Base-by-base conservation (phyloP, 495 filamentous ascomycete genomes). In the Penicillium alfredii region DNA sequence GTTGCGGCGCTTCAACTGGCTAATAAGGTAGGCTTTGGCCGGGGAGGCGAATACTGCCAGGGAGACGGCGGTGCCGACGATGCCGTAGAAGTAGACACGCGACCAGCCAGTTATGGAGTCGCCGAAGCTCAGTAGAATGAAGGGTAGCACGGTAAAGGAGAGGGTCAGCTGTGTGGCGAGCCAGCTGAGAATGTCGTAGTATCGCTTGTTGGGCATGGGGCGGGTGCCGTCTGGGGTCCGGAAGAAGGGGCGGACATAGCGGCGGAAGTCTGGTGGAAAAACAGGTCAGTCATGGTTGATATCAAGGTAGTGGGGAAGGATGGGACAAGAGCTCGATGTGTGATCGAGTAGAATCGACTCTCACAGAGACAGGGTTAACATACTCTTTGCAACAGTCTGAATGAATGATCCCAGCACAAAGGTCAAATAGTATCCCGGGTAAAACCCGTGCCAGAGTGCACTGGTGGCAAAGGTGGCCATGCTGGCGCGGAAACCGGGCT, bases 391-490 rank as follows among this genome's bases (percentile, higher is more conserved):
- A 18, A 82, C 81, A 3, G 86, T 93, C 60, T 98, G 92, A 24
- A 94, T 72, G 44, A 98, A 86, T 12, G 84, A 83, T 2, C 86
- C 92, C 12, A 95, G 72, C 33, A 96, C 61, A 44, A 98, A 98
- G 6, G 85, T 72, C 31, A 98, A 56, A 59, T 98, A 97, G 59
- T 98, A 98, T 4, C 92, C 92, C 0, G 93, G 92, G 45, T 92
- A 92, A 65, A 97, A 96, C 11, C 92, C 92, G 58, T 98, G 92
- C 92, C 92, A 98, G 55, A 97, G 84, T 1, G 92, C 92, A 47
- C 83, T 88, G 18, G 92, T 97, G 6, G 77, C 75, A 51, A 98
- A 98, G 0, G 92, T 98, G 3, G 88, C 89, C 72, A 98, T 60
- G 54, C 82, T 95, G 20, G 92, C 93, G 32, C 90, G 73, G 68